phyloP scores from a whole-genome alignment of 805 yeast species.

The Candida qinlingensis region DNA sequence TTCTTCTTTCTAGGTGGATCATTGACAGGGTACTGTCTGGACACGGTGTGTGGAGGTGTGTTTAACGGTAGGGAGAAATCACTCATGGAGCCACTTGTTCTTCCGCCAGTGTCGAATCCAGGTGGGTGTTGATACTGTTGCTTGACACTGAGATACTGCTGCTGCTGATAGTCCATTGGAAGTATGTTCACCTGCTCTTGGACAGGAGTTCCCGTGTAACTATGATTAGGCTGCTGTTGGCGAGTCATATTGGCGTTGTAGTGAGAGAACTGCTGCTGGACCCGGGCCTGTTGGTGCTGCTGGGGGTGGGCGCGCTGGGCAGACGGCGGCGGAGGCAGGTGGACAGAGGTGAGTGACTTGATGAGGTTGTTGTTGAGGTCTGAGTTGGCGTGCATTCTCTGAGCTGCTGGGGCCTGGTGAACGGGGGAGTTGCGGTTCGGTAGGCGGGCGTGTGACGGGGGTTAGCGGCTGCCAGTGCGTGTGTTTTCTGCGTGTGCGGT shows the following conservation, averaged over 20 bases:
- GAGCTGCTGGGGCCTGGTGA: too few species aligned
- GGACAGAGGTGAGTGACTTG: slow-evolving; percentile 34
- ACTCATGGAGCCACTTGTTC: slow-evolving; percentile 6
- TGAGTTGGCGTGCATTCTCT: slow-evolving; percentile 11
- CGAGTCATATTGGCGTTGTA: background rate
- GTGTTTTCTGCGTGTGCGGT: background rate
- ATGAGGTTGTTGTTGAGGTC: slow-evolving; percentile 29
- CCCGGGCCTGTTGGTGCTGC: slow-evolving; percentile 1
- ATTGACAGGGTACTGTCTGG: slow-evolving; percentile 11
- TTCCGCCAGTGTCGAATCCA: background rate
- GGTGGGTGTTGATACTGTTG: too few species aligned
- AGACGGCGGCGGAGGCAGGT: slow-evolving; percentile 36
- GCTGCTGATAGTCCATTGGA: too few species aligned
- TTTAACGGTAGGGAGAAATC: slow-evolving; percentile 17
- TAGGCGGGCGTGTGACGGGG: background rate
- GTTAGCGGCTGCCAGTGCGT: background rate
- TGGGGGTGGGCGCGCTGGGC: slow-evolving; percentile 8
- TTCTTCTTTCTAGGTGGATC: slow-evolving; percentile 13
- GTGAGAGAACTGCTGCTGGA: background rate
- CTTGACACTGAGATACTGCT: too few species aligned
- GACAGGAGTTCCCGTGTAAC: too few species aligned
- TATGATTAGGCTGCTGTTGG: too few species aligned
- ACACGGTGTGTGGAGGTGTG: slow-evolving; percentile 26
- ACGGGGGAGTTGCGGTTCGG: too few species aligned
- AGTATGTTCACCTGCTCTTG: too few species aligned